phyloP scores from a whole-genome alignment of 805 yeast species.

The Lipomyces lipofer region DNA sequence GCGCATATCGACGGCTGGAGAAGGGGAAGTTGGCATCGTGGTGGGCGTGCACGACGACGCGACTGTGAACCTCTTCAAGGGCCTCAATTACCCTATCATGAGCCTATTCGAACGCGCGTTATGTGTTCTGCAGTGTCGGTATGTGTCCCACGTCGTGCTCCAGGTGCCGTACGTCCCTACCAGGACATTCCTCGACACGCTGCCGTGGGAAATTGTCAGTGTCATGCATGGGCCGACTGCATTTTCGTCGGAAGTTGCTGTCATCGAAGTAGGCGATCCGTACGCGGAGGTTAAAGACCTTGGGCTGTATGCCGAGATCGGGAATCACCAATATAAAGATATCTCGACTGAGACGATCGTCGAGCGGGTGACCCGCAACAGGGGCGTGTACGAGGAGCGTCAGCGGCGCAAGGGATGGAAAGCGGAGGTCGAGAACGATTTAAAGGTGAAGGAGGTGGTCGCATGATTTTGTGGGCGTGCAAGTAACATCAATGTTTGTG shows the following conservation, averaged over 20 bases:
- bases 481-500: no score
- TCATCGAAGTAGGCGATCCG: constrained; percentile 36
- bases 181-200: constrained; percentile 42
- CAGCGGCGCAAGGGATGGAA: constrained; percentile 87
- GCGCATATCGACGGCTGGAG: constrained; percentile 40
- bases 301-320: constrained; percentile 47
- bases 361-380: constrained; percentile 66
- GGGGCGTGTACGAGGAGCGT: constrained; percentile 76
- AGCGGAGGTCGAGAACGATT: constrained; percentile 50
- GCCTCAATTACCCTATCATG: constrained; percentile 79
- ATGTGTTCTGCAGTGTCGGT: constrained; percentile 80
- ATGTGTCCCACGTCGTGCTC: constrained; percentile 56
- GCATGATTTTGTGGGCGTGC: no score
- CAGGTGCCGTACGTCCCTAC: constrained; percentile 64
- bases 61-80: constrained; percentile 56
- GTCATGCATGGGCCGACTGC: constrained; percentile 59
- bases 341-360: constrained; percentile 73
- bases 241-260: not conserved
- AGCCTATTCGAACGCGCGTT: constrained; percentile 79
- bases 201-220: constrained; percentile 42
- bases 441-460: constrained; percentile 26
- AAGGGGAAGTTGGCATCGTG: constrained; percentile 44
- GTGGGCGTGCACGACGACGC: constrained; percentile 69
- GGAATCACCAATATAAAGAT: constrained; percentile 59
- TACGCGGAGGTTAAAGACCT: constrained; percentile 42